phyloP scores from a whole-genome alignment of 164 flowering plant genomes.

The Magnolia kwangsiensis region DNA sequence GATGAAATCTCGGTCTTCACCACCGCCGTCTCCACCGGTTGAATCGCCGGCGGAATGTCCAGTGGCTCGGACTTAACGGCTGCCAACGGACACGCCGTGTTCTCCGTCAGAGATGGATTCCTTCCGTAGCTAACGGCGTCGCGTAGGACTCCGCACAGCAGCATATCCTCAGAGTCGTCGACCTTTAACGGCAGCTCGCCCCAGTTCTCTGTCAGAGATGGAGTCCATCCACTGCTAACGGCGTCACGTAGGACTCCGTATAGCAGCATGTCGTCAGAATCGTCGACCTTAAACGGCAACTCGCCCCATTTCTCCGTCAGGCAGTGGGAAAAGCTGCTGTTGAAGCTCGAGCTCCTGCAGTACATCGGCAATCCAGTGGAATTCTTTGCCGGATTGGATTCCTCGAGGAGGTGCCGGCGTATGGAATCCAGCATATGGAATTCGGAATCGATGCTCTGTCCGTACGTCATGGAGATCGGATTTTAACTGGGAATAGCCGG shows the following conservation, averaged over 20 bases:
- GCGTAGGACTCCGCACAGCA: conserved; percentile 51
- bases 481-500: background rate
- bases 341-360: conserved; percentile 52
- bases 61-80: conserved; percentile 27
- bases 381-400: conserved; percentile 19
- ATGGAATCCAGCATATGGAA: conserved; percentile 46
- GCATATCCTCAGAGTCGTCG: conserved; percentile 84
- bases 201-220: conserved; percentile 43
- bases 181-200: conserved; percentile 72
- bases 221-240: conserved; percentile 59
- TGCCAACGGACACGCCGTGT: background rate
- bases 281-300: conserved; percentile 65
- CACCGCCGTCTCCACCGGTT: background rate
- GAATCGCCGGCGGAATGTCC: background rate
- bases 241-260: conserved; percentile 64
- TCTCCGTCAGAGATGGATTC: conserved; percentile 37
- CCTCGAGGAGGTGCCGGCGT: conserved; percentile 45
- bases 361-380: conserved; percentile 20
- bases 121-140: conserved; percentile 72
- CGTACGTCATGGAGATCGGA: conserved; percentile 11
- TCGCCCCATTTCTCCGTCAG: conserved; percentile 76
- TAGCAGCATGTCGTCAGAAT: conserved; percentile 82
- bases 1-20: background rate
- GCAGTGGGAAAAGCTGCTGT: conserved; percentile 43
- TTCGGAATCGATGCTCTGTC: conserved; percentile 25